Evolutionary conservation across 768 basidiomycete species (phyloP).

Genomic region (Chlorophyllum brunneum): DNA sequence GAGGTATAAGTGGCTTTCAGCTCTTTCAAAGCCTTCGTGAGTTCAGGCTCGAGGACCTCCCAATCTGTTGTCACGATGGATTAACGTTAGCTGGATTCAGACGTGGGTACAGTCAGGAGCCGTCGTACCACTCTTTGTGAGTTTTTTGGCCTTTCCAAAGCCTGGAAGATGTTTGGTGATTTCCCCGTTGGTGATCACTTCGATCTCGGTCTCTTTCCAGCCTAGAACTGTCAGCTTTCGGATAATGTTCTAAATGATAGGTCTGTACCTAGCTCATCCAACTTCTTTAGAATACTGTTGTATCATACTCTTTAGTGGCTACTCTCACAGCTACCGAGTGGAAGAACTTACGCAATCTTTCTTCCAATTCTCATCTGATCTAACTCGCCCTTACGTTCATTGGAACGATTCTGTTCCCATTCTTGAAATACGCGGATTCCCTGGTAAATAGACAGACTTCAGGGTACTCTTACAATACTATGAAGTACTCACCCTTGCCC

Average conservation of each 20-base stretch:
- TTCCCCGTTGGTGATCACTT: not conserved
- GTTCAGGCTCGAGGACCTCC: not conserved
- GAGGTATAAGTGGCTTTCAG: not conserved
- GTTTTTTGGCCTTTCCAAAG: not conserved
- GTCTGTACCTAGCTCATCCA: not conserved
- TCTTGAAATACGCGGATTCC: not conserved
- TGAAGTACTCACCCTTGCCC: not conserved
- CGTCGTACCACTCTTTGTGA: not conserved
- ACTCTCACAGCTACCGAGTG: not conserved
- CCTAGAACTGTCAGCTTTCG: not conserved
- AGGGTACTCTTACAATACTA: not conserved
- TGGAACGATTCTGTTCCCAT: not conserved
- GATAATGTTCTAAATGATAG: not conserved
- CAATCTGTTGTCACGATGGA: not conserved
- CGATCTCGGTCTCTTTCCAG: not conserved
- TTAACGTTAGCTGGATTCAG: not conserved
- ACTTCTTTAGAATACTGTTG: conserved; percentile 1
- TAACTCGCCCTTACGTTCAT: not conserved
- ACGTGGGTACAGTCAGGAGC: not conserved
- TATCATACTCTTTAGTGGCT: not conserved
- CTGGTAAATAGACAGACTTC: not conserved
- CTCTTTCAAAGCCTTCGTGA: not conserved
- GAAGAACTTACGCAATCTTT: not conserved
- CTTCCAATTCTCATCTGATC: not conserved
- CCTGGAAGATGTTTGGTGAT: not conserved